Base-by-base conservation (phyloP, 345 rosid species). In the Firmiana major region DNA sequence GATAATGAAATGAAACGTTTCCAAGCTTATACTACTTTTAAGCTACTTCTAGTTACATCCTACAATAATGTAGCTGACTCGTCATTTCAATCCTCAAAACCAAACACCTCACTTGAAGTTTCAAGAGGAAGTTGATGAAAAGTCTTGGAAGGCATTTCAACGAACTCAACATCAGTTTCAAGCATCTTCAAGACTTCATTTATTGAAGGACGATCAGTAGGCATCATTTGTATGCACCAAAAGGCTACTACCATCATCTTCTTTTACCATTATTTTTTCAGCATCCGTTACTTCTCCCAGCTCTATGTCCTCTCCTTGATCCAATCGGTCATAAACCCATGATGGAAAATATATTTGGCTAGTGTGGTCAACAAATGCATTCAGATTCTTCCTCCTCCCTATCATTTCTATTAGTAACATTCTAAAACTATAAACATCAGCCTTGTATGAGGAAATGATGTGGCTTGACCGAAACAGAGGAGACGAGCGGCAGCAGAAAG, bases 391-490 rank as follows among this genome's bases (percentile, higher is more conserved):
- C 16, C 63, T 58, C 26, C 5, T 58, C 9, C 63, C 34, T 3
- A 58, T 26, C 34, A 58, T 58, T 58, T 58, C 63, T 34, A 58
- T 22, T 0, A 58, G 6, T 9, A 57, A 9, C 62, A 57, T 57
- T 22, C 62, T 60, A 0, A 71, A 71, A 9, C 74, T 71, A 12
- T 71, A 71, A 49, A 71, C 74, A 71, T 71, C 74, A 1, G 62
- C 74, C 24, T 71, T 71, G 6, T 71, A 71, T 2, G 74, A 71
- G 60, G n/a, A n/a, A n/a, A n/a, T n/a, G n/a, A n/a, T n/a, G n/a
- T n/a, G n/a, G n/a, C n/a, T n/a, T n/a, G n/a, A n/a, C n/a, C n/a
- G n/a, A n/a, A n/a, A n/a, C n/a, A n/a, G n/a, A n/a, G n/a, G n/a
- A n/a, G n/a, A n/a, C n/a, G n/a, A n/a, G n/a, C n/a, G n/a, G n/a